Percentiles rank a stretch among this genome's conserved stretches.
phyloP scores from a whole-genome alignment of 805 yeast genomes.

The Wickerhamiella parazyma region DNA sequence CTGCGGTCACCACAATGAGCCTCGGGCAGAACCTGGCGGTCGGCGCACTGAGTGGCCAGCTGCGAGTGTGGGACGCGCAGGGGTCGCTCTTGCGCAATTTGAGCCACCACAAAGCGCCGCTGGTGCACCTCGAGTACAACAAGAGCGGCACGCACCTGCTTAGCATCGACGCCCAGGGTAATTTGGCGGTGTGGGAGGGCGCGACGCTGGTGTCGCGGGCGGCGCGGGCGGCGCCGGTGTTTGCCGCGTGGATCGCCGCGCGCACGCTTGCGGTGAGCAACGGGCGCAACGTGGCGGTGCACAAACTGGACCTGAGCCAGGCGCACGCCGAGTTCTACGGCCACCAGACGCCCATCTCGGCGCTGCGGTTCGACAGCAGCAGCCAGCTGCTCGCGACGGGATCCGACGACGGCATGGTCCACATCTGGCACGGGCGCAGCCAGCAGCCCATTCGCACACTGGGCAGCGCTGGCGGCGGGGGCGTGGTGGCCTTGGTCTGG shows the following conservation, averaged over 20 bases:
- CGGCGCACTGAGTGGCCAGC: conserved; percentile 55
- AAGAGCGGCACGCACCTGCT: conserved; percentile 39
- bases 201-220: conserved; percentile 24
- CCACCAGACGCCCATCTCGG: conserved; percentile 47
- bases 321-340: conserved; percentile 47
- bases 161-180: conserved; percentile 44
- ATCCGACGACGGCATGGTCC: conserved; percentile 60
- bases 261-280: conserved; percentile 62
- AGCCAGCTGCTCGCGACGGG: conserved; percentile 53
- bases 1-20: conserved; percentile 11
- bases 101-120: conserved; percentile 37
- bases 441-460: conserved; percentile 19
- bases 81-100: conserved; percentile 50
- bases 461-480: conserved; percentile 16
- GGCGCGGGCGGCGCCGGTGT: conserved; percentile 12
- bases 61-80: conserved; percentile 63
- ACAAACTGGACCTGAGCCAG: conserved; percentile 34
- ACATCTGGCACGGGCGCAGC: conserved; percentile 62
- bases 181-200: conserved; percentile 51
- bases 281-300: conserved; percentile 36
- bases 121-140: conserved; percentile 50
- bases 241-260: conserved; percentile 53
- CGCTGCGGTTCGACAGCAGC: conserved; percentile 38
- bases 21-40: conserved; percentile 37
- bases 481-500: conserved; percentile 18